Base-by-base conservation (phyloP, 306 rosid genomes). In the Argentina anserina region DNA sequence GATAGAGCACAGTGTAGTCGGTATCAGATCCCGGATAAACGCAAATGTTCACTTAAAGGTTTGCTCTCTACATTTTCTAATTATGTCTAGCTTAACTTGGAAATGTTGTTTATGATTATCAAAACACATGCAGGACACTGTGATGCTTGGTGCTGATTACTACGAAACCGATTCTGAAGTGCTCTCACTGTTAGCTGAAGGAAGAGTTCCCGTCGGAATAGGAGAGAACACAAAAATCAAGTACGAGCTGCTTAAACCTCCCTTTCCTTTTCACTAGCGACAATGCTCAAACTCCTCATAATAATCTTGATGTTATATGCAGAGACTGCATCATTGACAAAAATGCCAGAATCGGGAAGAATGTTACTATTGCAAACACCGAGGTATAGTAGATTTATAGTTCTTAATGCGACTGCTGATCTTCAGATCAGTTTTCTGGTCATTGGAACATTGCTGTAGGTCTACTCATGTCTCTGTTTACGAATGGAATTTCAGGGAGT, bases 111-210 rank as follows among this genome's bases (percentile, higher is more conserved):
- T 11, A 33, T 49, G 33, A 33, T 5, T 12, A 55, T 23, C 20
- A 46, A 71, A 65, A 63, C 66, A 0, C 29, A 67, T 80, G 86
- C 90, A 93, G 97, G 97, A 93, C 59, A 91, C 97, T 23, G 92
- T 93, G 84, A 88, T 91, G 96, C 97, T 93, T 65, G 94, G 98
- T 6, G 98, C 98, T 76, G 98, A 93, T 75, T 91, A 70, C 84
- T 93, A 91, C 45, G 97, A 91, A 86, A 93, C 97, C 0, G 89
- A 85, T 1, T 71, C 62, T 34, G 98, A 93, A 81, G 74, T 64
- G 73, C 53, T 80, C 33, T 81, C 93, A 78, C 73, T 89, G 71
- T 77, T 89, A 72, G 87, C 89, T 50, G 97, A 89, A 71, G 98
- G 98, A 79, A 81, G 85, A 84, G 97, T 89, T 81, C 97, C 96